Conservation (phyloP, 225 moss, liverwort and hornwort genomes). For the Polytrichum formosum region DNA sequence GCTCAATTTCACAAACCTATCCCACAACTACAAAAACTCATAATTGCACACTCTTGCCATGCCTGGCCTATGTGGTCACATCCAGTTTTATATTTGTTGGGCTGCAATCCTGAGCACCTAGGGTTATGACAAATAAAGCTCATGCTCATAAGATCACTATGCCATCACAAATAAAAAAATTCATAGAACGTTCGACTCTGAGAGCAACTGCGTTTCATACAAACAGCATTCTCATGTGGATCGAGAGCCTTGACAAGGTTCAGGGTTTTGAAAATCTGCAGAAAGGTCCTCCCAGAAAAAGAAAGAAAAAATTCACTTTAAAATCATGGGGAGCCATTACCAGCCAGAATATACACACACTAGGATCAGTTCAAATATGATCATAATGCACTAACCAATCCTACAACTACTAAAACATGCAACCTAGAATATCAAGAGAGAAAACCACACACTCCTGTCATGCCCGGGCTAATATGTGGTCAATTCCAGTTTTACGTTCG, state of each 20-base stretch:
- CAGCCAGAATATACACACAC: conserved; percentile 33
- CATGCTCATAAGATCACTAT: background rate
- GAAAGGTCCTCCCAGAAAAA: background rate
- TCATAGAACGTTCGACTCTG: too few species aligned
- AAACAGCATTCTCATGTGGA: too few species aligned
- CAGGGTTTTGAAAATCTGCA: too few species aligned
- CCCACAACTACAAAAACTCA: background rate
- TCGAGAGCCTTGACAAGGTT: too few species aligned
- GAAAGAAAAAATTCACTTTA: too few species aligned
- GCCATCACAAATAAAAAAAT: background rate
- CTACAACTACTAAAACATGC: background rate
- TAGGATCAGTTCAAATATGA: background rate
- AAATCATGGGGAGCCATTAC: conserved; percentile 11
- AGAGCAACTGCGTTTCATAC: too few species aligned
- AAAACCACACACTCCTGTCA: background rate
- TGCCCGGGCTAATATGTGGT: background rate
- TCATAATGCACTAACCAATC: too few species aligned
- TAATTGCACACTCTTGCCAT: conserved; percentile 1
- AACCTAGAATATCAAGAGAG: too few species aligned
- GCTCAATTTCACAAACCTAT: too few species aligned
- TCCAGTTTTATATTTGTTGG: background rate
- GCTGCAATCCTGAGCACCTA: background rate
- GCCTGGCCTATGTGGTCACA: background rate
- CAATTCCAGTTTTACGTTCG: background rate
- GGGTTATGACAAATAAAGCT: background rate